Base-by-base conservation (phyloP, 345 rosid species). In the Eucalyptus polyanthemos region DNA sequence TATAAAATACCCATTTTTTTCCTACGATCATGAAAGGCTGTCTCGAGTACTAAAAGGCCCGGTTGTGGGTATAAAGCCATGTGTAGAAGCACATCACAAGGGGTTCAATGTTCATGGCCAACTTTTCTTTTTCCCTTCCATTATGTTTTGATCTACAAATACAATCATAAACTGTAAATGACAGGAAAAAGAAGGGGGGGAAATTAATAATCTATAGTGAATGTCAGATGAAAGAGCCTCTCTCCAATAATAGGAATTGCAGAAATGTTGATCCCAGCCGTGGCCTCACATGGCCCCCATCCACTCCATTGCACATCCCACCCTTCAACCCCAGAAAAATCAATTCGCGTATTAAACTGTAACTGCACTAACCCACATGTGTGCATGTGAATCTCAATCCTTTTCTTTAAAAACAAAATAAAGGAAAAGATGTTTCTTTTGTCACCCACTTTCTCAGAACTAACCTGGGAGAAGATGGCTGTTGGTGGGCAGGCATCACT, bases 271-370 rank as follows among this genome's bases (percentile, higher is more conserved):
- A 76, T 76, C 29, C 13, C 54, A 90, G 89, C 90, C 86, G 88
- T 87, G 60, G 81, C 69, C 88, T 90, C 93, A 90, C 93, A 88
- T 92, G 91, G 89, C 86, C 56, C 89, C 87, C 67, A 89, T 50
- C 67, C 89, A 76, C 34, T 58, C 51, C 88, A 42, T 44, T 27
- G 72, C 76, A 80, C 89, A 88, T 29, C 54, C 42, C 76, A 17
- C 17, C 14, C 16, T 54, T 49, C 51, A 76, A 44, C 62, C 29
- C 34, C 15, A 49, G 47, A 16, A 37, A 81, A 31, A 14, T 87
- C 31, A 34, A 21, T 40, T 76, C 15, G 4, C 5, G 11, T 40
- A 76, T 76, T 76, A 40, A 76, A 76, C 22, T 22, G 27, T 40
- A 13, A 40, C 47, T 76, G 85, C 47, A 76, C 85, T 51, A 8